Evolutionary conservation across 441 rosid species (phyloP).

Genomic region (Monsonia emarginata): DNA sequence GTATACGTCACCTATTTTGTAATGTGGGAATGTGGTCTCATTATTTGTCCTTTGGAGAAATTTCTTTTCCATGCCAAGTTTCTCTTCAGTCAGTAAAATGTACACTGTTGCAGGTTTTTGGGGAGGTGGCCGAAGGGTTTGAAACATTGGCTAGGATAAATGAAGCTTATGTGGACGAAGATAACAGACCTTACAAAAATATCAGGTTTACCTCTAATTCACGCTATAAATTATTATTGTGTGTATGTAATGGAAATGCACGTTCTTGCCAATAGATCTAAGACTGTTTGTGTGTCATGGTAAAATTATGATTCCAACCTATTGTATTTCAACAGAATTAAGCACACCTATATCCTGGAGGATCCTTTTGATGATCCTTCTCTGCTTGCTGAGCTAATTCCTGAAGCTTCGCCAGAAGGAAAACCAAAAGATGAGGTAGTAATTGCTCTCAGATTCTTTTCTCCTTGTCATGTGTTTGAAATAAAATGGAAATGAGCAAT

Average conservation of each 20-base stretch:
- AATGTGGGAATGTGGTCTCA: neutral
- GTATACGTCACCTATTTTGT: neutral
- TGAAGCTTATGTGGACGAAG: constrained; percentile 81
- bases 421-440: constrained; percentile 84
- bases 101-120: constrained; percentile 56
- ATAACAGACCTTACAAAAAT: constrained; percentile 69
- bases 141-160: constrained; percentile 77
- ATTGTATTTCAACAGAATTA: constrained; percentile 44
- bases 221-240: neutral
- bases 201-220: constrained; percentile 40
- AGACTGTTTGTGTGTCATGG: no score
- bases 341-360: constrained; percentile 61
- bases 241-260: constrained; percentile 6
- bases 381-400: constrained; percentile 62
- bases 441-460: constrained; percentile 5
- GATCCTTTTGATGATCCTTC: constrained; percentile 92
- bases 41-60: neutral
- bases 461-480: constrained; percentile 3
- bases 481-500: neutral
- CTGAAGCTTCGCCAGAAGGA: constrained; percentile 86
- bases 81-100: neutral
- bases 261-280: no score
- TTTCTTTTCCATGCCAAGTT: neutral
- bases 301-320: neutral
- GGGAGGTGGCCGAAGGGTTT: constrained; percentile 86